Conservation (phyloP, 1,139 yeast species). For the Nakaseomyces delphensis region DNA sequence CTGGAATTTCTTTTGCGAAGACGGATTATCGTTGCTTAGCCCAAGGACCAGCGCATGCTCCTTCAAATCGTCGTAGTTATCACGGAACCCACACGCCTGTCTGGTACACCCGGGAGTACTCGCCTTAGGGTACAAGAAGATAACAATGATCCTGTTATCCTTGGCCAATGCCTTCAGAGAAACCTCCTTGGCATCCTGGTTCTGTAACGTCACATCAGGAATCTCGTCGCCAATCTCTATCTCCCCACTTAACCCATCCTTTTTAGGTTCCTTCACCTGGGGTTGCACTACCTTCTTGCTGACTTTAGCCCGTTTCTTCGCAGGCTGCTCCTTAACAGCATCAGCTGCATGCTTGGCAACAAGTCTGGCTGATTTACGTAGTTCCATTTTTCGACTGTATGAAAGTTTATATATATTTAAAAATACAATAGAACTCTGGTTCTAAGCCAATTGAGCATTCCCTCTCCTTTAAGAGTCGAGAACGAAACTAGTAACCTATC, state of each 20-base stretch:
- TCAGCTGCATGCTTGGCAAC: conserved; percentile 5
- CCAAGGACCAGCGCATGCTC: conserved; percentile 53
- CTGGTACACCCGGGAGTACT: conserved; percentile 93
- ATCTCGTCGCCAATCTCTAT: conserved; percentile 48
- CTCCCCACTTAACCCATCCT: too few species aligned
- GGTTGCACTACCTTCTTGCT: conserved; percentile 1
- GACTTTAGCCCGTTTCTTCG: conserved; percentile 5
- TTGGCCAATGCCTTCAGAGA: conserved; percentile 42
- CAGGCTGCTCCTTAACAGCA: conserved; percentile 3
- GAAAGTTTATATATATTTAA: too few species aligned
- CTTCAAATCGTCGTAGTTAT: conserved; percentile 47
- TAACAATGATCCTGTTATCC: conserved; percentile 45
- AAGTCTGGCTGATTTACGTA: conserved; percentile 8
- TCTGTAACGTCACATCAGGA: conserved; percentile 54
- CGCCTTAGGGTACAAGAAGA: conserved; percentile 85
- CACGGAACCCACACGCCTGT: conserved; percentile 86
- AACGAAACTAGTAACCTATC: too few species aligned
- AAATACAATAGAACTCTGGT: too few species aligned
- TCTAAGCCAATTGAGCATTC: too few species aligned
- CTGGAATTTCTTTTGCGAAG: conserved; percentile 68
- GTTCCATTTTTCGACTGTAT: background rate
- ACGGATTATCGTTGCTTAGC: conserved; percentile 63
- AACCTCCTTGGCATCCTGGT: conserved; percentile 61
- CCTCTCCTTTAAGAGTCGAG: too few species aligned
- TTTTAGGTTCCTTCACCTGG: background rate